Base-by-base conservation (phyloP, 345 rosid species). In the Orychophragmus violaceus region DNA sequence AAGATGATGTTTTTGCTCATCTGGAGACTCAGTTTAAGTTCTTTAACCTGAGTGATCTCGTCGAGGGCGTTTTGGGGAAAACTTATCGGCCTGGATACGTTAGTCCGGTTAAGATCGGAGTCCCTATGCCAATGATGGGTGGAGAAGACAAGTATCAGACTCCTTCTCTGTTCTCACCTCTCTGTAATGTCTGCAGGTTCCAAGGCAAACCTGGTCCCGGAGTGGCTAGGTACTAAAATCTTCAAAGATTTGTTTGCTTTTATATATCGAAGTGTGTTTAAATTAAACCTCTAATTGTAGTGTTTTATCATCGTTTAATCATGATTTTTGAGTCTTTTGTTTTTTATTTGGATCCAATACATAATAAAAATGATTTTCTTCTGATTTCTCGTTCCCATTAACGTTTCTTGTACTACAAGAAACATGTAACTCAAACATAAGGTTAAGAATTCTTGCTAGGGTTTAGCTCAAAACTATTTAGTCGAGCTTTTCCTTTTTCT, bases 61-160 rank as follows among this genome's bases (percentile, higher is more conserved):
- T 84, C 2, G 91, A 87, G 58, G 94, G 94, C 1, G 89, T 89
- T 35, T 19, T 89, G 62, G 96, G 89, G 12, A 80, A 87, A 76
- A 87, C 91, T 25, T 84, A 89, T 67, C 50, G 74, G 81, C 87
- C 85, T 2, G 82, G 55, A 1, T 87, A 82, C 48, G 83, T 81
- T 12, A 87, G 89, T 42, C 85, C 87, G 6, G 89, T 79, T 27
- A 85, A 74, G 80, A 62, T 42, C n/a, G 94, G 88, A 3, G 88
- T 85, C 3, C 78, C 86, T 0, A 87, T 85, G 94, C 96, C 90
- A 6, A 74, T 82, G 70, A 82, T 82, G 89, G 91, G 89, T 16
- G 94, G 96, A 0, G 83, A 82, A 57, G 82, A 82, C 71, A 82
- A 84, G 68, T 87, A 85, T 66, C 79, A 78, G 57, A 85, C 86